Base-by-base conservation (phyloP, 1,284 basidiomycete genomes). In the Anthracocystis setariae region DNA sequence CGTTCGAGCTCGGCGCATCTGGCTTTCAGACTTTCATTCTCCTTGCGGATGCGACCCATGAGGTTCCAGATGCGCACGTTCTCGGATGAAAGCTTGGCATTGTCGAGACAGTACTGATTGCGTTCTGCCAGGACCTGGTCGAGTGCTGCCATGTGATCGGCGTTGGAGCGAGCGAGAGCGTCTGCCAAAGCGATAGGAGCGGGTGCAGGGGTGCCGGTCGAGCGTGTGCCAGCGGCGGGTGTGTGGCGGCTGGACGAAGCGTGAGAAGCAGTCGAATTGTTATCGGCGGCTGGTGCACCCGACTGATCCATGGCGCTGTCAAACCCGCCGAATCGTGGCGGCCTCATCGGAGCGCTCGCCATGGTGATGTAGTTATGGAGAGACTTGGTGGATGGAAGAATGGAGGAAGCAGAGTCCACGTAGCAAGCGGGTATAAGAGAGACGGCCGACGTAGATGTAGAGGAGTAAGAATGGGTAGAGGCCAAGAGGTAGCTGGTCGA, bases 41-140 rank as follows among this genome's bases (percentile, higher is more conserved):
- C 76, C 42, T 75, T 75, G 42, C 76, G 57, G 35, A 78, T 77
- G 12, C 71, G 62, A 18, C 73, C 75, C 73, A 80, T 73, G 27
- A 80, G 59, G 20, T 74, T 79, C 78, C 78, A 80, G 47, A 80
- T 75, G n/a, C 77, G 60, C 1, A 77, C 64, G 24, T 80, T 80
- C 32, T 80, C 78, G n/a, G 60, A 71, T 10, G 59, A 61, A 29
- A 80, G 70, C 55, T 78, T 78, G 49, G 61, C 63, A 17, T 73
- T 73, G 46, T 80, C 78, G 24, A 73, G 40, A 40, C 66, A 73
- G 46, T 70, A 64, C 20, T 75, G 70, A 48, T 80, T 80, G 4
- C 78, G 67, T 45, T 79, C 77, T 23, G 77, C 75, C 37, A 80
- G 47, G 17, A 78, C 67, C 18, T 72, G 66, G 33, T 80, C 78